A percentile compares a stretch with the other conserved stretches of the same genome.
Evolutionary conservation across 1,139 yeast genomes (phyloP).

Genomic region (Yamadazyma dushanensis): DNA sequence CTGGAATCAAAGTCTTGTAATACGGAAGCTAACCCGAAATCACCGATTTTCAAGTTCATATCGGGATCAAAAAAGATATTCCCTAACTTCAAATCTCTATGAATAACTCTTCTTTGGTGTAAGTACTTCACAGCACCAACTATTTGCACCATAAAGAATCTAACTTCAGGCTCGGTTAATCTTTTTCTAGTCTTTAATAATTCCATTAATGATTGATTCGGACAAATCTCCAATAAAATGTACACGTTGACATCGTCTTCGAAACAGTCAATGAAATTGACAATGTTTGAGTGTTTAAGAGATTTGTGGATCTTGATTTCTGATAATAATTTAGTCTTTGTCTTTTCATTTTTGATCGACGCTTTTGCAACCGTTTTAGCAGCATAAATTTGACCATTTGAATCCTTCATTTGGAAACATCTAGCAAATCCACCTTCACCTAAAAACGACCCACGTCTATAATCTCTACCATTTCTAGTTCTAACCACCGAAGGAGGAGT

Average conservation of each 20-base stretch:
- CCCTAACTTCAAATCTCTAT: conserved; percentile 91
- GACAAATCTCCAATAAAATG: conserved; percentile 90
- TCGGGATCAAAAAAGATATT: conserved; percentile 90
- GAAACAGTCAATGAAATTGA: conserved; percentile 89
- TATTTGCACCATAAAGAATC: conserved; percentile 87
- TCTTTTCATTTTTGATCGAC: conserved; percentile 86
- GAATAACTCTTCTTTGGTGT: conserved; percentile 92
- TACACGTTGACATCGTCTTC: conserved; percentile 94
- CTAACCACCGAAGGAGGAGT: conserved; percentile 93
- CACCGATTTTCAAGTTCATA: conserved; percentile 94
- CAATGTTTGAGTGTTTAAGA: conserved; percentile 86
- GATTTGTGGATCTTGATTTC: conserved; percentile 95
- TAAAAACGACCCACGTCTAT: conserved; percentile 83
- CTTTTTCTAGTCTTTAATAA: conserved; percentile 79
- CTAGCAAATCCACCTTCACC: conserved; percentile 99
- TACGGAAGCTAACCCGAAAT: conserved; percentile 93
- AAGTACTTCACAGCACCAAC: conserved; percentile 91
- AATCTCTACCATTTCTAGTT: conserved; percentile 83
- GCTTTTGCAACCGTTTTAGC: conserved; percentile 98
- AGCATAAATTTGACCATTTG: conserved; percentile 83
- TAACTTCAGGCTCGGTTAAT: conserved; percentile 87
- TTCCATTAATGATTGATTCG: conserved; percentile 91
- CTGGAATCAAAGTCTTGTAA: conserved; percentile 67
- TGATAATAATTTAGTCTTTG: conserved; percentile 82
- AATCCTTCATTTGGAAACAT: conserved; percentile 94